A percentile compares a stretch with the other conserved stretches of the same genome.
phyloP scores from a whole-genome alignment of 2,329 filamentous ascomycete genomes.

The Lecanicillium sp. region DNA sequence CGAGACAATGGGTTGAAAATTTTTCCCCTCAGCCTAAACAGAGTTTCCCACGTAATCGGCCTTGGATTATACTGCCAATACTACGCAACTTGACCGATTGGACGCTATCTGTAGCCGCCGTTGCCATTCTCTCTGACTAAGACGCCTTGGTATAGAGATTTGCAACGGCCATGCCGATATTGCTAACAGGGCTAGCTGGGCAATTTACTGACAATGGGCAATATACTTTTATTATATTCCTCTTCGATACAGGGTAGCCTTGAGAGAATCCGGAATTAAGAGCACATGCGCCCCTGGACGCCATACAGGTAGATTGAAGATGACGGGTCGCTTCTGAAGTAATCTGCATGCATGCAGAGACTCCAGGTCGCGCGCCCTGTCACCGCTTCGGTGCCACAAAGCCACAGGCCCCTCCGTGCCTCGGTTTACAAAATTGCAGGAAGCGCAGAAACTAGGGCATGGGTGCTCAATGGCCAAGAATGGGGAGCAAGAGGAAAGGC shows the following conservation, averaged over 20 bases:
- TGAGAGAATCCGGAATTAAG: no score
- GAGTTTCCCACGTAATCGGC: background rate
- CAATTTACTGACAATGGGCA: no score
- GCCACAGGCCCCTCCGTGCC: background rate
- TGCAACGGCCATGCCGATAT: background rate
- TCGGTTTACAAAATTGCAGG: no score
- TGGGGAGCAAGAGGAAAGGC: background rate
- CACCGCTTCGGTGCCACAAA: background rate
- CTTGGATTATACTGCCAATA: background rate
- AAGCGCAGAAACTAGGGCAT: background rate
- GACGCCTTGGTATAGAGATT: background rate
- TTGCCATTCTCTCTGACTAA: conserved; percentile 1
- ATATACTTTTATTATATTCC: no score
- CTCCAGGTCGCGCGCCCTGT: background rate
- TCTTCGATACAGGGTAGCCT: no score
- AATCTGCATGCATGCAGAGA: background rate
- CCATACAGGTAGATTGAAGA: background rate
- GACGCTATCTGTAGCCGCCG: background rate
- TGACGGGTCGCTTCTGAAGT: background rate
- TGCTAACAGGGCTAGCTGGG: background rate
- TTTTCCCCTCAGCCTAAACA: background rate
- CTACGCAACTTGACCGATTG: background rate
- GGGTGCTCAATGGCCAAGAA: background rate
- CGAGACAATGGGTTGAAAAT: no score
- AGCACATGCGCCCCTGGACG: no score